A percentile compares a stretch with the other conserved stretches of the same genome.
Evolutionary conservation across 345 rosid species (phyloP).

Genomic region (Luvunga scandens): DNA sequence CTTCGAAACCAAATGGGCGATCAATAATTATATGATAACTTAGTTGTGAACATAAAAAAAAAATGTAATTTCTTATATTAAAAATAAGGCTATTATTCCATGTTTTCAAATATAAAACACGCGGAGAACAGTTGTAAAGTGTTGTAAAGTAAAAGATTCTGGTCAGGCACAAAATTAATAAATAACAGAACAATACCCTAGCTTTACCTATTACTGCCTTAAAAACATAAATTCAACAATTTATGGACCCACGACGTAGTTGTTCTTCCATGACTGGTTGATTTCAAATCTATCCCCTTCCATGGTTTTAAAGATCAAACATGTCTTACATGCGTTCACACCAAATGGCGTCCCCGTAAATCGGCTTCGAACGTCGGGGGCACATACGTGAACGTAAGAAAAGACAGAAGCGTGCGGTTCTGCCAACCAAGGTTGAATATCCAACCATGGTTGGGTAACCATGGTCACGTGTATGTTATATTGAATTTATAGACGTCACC

Average conservation of each 20-base stretch:
- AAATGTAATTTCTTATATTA: too few species aligned
- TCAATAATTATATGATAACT: too few species aligned
- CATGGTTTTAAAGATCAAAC: not conserved
- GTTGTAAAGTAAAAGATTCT: too few species aligned
- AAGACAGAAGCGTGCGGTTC: slow-evolving; percentile 12
- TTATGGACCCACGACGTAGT: not conserved
- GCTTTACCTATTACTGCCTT: not conserved
- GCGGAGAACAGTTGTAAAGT: too few species aligned
- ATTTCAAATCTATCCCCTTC: not conserved
- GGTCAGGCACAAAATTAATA: too few species aligned
- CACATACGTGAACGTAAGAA: not conserved
- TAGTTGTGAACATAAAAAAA: too few species aligned
- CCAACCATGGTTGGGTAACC: slow-evolving; percentile 27
- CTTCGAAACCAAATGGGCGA: too few species aligned
- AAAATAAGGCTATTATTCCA: too few species aligned
- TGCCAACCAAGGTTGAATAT: not conserved
- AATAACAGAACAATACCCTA: not conserved
- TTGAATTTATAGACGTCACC: slow-evolving; percentile 25
- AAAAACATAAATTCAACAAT: not conserved
- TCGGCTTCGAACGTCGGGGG: not conserved
- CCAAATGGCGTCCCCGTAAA: slow-evolving; percentile 13
- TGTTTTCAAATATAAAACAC: too few species aligned
- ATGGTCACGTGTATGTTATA: not conserved
- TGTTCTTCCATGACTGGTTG: slow-evolving; percentile 15
- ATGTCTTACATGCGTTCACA: not conserved